phyloP scores from a whole-genome alignment of 257 asterid species.

The Eucommia ulmoides region DNA sequence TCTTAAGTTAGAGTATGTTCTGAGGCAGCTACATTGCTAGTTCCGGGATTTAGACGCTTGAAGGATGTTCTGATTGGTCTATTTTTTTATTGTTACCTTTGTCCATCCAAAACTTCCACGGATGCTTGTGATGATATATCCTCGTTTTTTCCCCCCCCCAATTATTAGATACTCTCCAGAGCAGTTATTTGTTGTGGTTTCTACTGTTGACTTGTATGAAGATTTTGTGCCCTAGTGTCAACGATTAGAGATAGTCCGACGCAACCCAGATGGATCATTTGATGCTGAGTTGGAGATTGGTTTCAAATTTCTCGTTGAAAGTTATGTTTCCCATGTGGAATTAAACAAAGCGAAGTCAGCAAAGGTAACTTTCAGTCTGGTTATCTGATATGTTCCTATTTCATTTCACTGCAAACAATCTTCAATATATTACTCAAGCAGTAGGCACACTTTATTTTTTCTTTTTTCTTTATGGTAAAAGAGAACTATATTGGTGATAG shows the following conservation, averaged over 20 bases:
- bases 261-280: constrained; percentile 69
- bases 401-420: too few relatives aligned
- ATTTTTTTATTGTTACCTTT: not conserved
- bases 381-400: too few relatives aligned
- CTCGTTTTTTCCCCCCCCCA: not conserved
- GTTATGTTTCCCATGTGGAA: constrained; percentile 83
- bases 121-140: not conserved
- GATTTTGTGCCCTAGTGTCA: constrained; percentile 98
- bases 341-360: constrained; percentile 44
- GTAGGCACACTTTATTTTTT: too few relatives aligned
- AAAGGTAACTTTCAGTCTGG: too few relatives aligned
- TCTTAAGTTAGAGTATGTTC: too few relatives aligned
- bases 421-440: too few relatives aligned
- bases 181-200: constrained; percentile 91
- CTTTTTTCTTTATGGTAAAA: too few relatives aligned
- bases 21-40: not conserved
- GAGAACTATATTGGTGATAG: too few relatives aligned
- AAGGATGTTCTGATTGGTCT: not conserved
- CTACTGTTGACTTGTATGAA: constrained; percentile 93
- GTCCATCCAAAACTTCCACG: not conserved
- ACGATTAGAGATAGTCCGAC: constrained; percentile 60
- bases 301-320: constrained; percentile 83
- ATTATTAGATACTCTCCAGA: constrained; percentile 83
- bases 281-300: constrained; percentile 94
- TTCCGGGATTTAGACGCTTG: not conserved